Percentiles rank a stretch among this genome's conserved stretches.
Evolutionary conservation across 129 eudicot species (phyloP).

Genomic region (Cynara cardunculus): DNA sequence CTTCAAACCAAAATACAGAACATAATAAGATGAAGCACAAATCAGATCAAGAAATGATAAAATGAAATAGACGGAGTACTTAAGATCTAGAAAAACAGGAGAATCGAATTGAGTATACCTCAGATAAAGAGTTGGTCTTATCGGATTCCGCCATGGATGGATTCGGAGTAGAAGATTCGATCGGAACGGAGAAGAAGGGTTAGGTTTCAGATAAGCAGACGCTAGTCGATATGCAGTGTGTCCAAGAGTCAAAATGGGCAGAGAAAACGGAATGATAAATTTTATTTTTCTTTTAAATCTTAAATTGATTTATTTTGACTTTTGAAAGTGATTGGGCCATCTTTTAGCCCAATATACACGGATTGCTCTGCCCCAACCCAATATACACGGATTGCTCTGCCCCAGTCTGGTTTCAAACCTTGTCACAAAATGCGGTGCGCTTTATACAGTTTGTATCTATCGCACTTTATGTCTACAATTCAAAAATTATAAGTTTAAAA

Average conservation of each 20-base stretch:
- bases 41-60: background rate
- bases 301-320: background rate
- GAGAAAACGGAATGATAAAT: background rate
- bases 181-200: slow-evolving; percentile 11
- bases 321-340: background rate
- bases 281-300: background rate
- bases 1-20: background rate
- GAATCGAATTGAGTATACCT: slow-evolving; percentile 3
- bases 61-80: background rate
- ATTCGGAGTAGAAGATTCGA: slow-evolving; percentile 5
- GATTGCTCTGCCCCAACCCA: no score
- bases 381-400: no score
- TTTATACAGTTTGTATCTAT: no score
- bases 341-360: no score
- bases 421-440: no score
- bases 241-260: slow-evolving; percentile 8
- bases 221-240: background rate
- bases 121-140: slow-evolving; percentile 21
- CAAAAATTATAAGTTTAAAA: no score
- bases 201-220: slow-evolving; percentile 10
- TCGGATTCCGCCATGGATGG: slow-evolving; percentile 34
- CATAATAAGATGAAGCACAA: background rate
- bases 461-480: no score
- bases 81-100: background rate
- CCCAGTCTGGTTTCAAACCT: no score